phyloP scores from a whole-genome alignment of 1,284 basidiomycete genomes.

The Takashimella koratensis region DNA sequence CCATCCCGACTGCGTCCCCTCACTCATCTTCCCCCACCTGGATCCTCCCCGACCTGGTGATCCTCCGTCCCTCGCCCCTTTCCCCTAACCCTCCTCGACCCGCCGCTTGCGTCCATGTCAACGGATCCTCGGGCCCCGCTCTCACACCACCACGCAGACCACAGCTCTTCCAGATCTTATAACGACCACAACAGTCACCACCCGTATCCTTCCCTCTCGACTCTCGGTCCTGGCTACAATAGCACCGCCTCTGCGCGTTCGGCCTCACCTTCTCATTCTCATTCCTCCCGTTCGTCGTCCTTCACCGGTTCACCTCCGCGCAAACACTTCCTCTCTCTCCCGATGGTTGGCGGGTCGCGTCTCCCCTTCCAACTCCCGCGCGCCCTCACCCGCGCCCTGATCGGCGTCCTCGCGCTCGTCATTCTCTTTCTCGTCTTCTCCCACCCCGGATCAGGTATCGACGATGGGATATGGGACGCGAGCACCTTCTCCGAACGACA shows the following conservation, averaged over 20 bases:
- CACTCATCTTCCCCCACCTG: too few species aligned
- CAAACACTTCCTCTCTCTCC: not conserved
- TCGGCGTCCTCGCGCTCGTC: conserved; percentile 2
- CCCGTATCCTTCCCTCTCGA: not conserved
- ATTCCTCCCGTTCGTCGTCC: not conserved
- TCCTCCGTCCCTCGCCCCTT: too few species aligned
- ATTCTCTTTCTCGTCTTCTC: conserved; percentile 8
- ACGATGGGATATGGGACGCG: conserved; percentile 33
- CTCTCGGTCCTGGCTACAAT: not conserved
- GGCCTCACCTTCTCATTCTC: not conserved
- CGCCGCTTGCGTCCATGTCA: too few species aligned
- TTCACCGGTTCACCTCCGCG: not conserved
- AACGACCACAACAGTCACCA: not conserved
- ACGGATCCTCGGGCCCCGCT: not conserved
- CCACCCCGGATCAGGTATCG: conserved; percentile 7
- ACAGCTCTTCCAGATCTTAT: not conserved
- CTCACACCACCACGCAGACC: not conserved
- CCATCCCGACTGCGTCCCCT: too few species aligned
- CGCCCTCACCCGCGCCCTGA: conserved; percentile 8
- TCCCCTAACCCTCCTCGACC: too few species aligned
- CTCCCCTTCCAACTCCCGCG: conserved; percentile 10
- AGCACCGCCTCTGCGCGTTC: not conserved
- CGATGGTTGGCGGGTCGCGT: not conserved
- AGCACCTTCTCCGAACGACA: conserved; percentile 25
- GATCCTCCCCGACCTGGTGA: too few species aligned